A percentile compares a stretch with the other conserved stretches of the same genome.
phyloP scores from a whole-genome alignment of 352 stramenopile species.

The Elongisporangium anandrum region DNA sequence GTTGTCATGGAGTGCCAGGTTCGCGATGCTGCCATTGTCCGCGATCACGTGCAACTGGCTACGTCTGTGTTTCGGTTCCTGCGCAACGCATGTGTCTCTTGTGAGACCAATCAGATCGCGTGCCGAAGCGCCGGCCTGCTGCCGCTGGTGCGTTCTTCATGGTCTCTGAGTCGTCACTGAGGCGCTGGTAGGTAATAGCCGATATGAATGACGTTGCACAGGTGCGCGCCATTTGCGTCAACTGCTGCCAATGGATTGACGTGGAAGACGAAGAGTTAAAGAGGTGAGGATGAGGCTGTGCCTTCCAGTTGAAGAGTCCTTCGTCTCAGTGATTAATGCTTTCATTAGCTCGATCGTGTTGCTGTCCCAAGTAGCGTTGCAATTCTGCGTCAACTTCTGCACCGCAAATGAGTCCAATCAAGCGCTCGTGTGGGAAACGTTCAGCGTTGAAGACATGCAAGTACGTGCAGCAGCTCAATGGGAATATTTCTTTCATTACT shows the following conservation, averaged over 20 bases:
- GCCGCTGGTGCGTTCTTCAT: slow-evolving; percentile 10
- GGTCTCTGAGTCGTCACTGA: slow-evolving; percentile 7
- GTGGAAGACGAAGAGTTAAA: slow-evolving; percentile 49
- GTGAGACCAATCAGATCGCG: slow-evolving; percentile 40
- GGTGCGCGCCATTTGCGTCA: slow-evolving; percentile 32
- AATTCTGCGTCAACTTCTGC: slow-evolving; percentile 73
- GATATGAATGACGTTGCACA: slow-evolving; percentile 9
- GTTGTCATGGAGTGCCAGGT: slow-evolving; percentile 14
- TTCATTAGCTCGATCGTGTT: slow-evolving; percentile 31
- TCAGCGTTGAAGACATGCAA: slow-evolving; percentile 71
- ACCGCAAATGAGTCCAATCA: slow-evolving; percentile 45
- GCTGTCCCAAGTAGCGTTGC: slow-evolving; percentile 57
- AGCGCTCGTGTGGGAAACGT: slow-evolving; percentile 41
- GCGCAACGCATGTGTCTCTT: slow-evolving; percentile 60
- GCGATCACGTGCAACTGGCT: slow-evolving; percentile 9
- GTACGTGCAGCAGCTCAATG: slow-evolving; percentile 10
- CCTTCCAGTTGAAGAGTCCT: not conserved
- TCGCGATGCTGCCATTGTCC: slow-evolving; percentile 4
- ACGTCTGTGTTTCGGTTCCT: slow-evolving; percentile 65
- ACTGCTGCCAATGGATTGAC: slow-evolving; percentile 52
- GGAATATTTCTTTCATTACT: not conserved
- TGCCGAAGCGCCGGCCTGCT: slow-evolving; percentile 25
- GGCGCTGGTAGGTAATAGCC: slow-evolving; percentile 10
- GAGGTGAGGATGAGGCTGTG: slow-evolving; percentile 15
- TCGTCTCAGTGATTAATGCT: not conserved